Evolutionary conservation across 306 rosid genomes (phyloP).

Genomic region (Canavalia ensiformis): DNA sequence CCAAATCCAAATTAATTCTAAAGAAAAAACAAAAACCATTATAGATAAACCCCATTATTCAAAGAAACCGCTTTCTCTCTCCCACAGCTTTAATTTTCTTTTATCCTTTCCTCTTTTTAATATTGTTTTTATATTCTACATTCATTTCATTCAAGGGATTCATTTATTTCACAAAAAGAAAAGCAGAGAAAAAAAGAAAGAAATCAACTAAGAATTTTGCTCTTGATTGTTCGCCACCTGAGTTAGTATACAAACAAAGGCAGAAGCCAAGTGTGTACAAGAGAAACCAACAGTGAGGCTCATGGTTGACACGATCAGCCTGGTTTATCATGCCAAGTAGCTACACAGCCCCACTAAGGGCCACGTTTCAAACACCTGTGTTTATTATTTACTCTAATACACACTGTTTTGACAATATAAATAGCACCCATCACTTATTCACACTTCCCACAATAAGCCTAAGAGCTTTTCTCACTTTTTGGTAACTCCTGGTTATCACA

Average conservation of each 20-base stretch:
- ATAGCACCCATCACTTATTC: slow-evolving; percentile 35
- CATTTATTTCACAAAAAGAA: slow-evolving; percentile 27
- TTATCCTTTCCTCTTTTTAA: neutral
- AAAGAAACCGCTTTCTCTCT: slow-evolving; percentile 2
- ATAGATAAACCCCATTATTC: slow-evolving; percentile 14
- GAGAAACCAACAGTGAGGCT: slow-evolving; percentile 64
- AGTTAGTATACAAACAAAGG: slow-evolving; percentile 50
- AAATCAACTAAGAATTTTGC: slow-evolving; percentile 27
- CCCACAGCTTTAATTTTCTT: slow-evolving; percentile 28
- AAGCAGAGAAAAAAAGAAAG: neutral
- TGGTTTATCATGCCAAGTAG: slow-evolving; percentile 78
- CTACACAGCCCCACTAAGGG: slow-evolving; percentile 49
- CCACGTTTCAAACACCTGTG: slow-evolving; percentile 76
- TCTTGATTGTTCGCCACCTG: slow-evolving; percentile 49
- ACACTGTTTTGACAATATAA: slow-evolving; percentile 45
- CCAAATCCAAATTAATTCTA: neutral
- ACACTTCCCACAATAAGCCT: neutral
- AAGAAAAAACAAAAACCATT: neutral
- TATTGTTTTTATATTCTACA: neutral
- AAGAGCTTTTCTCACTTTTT: neutral
- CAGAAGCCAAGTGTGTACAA: slow-evolving; percentile 73
- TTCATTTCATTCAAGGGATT: slow-evolving; percentile 28
- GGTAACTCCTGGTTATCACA: neutral
- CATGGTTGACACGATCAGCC: slow-evolving; percentile 76
- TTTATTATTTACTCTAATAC: neutral